Evolutionary conservation across 169 alveolate species (phyloP).

Genomic region (Plasmodium knowlesi): DNA sequence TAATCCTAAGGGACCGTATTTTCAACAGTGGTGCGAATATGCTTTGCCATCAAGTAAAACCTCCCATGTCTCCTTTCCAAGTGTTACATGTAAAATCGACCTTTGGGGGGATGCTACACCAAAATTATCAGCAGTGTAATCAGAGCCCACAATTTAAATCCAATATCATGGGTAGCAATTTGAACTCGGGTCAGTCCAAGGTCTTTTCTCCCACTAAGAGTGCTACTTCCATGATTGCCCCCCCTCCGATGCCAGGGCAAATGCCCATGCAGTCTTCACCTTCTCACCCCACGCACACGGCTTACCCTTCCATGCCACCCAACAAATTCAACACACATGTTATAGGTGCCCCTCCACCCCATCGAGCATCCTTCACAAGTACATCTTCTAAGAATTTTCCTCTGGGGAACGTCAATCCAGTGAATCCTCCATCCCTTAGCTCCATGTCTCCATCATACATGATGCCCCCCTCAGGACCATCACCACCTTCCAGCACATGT

Average conservation of each 20-base stretch:
- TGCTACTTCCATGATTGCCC: background rate
- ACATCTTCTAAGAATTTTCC: background rate
- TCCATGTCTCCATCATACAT: background rate
- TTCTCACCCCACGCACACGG: background rate
- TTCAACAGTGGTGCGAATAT: constrained; percentile 80
- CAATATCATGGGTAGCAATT: background rate
- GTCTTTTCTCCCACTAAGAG: constrained; percentile 5
- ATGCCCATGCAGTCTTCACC: background rate
- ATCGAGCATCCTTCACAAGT: constrained; percentile 11
- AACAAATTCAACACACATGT: constrained; percentile 3
- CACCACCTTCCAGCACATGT: background rate
- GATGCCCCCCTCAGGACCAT: background rate
- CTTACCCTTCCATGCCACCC: background rate
- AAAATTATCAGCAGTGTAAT: background rate
- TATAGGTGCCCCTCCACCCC: background rate
- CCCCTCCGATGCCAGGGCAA: constrained; percentile 10
- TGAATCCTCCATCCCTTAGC: background rate
- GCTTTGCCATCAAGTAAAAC: constrained; percentile 39
- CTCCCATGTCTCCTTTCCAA: constrained; percentile 78
- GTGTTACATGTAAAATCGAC: constrained; percentile 69
- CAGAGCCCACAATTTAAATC: background rate
- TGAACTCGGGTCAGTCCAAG: background rate
- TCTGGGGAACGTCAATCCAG: background rate
- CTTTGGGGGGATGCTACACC: background rate
- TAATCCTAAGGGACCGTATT: constrained; percentile 78